Conservation (phyloP, 352 stramenopile genomes). For the Phytophthora hibernalis region DNA sequence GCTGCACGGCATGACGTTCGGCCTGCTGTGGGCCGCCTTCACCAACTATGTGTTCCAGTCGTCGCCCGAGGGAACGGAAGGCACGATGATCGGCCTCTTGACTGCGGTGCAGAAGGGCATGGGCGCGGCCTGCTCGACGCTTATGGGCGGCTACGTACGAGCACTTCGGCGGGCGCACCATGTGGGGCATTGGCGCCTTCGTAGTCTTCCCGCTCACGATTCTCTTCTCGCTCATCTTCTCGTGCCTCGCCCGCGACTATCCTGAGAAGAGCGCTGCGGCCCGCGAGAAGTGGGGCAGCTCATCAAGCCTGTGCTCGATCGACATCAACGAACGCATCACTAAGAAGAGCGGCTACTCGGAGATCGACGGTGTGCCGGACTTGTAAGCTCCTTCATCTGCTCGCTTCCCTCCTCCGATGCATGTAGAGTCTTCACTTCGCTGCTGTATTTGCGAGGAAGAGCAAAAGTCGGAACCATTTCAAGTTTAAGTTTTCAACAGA, state of each 20-base stretch:
- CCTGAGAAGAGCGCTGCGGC: slow-evolving; percentile 37
- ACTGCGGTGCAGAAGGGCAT: slow-evolving; percentile 74
- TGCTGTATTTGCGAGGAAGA: slow-evolving; percentile 9
- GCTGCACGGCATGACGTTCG: slow-evolving; percentile 77
- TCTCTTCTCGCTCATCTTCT: slow-evolving; percentile 53
- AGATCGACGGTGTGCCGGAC: slow-evolving; percentile 31
- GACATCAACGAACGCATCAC: slow-evolving; percentile 40
- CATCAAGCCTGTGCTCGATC: slow-evolving; percentile 40
- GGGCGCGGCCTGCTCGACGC: slow-evolving; percentile 58
- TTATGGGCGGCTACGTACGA: slow-evolving; percentile 80
- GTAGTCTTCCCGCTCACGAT: slow-evolving; percentile 57
- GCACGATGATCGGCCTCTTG: slow-evolving; percentile 77
- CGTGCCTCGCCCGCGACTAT: slow-evolving; percentile 49
- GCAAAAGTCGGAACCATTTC: background rate
- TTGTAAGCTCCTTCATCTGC: slow-evolving; percentile 16
- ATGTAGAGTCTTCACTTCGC: slow-evolving; percentile 19
- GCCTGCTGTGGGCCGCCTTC: slow-evolving; percentile 74
- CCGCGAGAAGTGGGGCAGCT: slow-evolving; percentile 38
- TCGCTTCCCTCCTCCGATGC: slow-evolving; percentile 15
- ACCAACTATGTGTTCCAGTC: slow-evolving; percentile 83
- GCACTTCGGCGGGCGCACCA: slow-evolving; percentile 57
- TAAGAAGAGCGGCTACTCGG: slow-evolving; percentile 33
- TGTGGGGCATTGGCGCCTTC: slow-evolving; percentile 69
- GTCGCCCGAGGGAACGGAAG: slow-evolving; percentile 65
- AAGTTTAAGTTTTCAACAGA: too few relatives aligned